phyloP scores from a whole-genome alignment of 2,329 filamentous ascomycete species.

The Trichoderma atrobrunneum region DNA sequence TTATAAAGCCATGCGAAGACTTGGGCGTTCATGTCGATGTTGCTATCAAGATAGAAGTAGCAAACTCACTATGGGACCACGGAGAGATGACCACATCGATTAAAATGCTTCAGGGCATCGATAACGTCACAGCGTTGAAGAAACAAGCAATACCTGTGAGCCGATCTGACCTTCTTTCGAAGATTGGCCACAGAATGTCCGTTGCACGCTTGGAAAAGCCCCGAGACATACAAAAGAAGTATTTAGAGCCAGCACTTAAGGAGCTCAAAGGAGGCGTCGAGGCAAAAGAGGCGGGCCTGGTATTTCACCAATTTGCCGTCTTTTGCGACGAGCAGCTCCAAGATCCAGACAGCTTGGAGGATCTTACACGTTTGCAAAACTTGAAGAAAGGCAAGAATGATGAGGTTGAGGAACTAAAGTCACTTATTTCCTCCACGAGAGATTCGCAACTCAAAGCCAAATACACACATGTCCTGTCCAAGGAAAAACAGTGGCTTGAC shows the following conservation, averaged over 20 bases:
- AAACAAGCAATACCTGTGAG: conserved; percentile 71
- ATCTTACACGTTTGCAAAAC: conserved; percentile 75
- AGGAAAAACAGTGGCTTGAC: conserved; percentile 84
- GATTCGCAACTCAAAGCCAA: conserved; percentile 53
- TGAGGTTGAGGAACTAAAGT: conserved; percentile 72
- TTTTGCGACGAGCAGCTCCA: conserved; percentile 96
- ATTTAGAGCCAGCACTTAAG: conserved; percentile 78
- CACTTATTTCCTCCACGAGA: conserved; percentile 50
- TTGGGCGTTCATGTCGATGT: conserved; percentile 76
- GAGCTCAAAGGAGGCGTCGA: conserved; percentile 68
- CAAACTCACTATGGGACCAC: conserved; percentile 90
- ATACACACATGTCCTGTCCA: conserved; percentile 60
- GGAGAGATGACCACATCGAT: conserved; percentile 89
- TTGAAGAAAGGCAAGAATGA: conserved; percentile 76
- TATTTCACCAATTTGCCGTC: conserved; percentile 90
- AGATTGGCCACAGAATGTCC: conserved; percentile 83
- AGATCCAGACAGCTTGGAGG: conserved; percentile 78
- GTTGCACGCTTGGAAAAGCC: conserved; percentile 88
- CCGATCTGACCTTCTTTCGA: conserved; percentile 76
- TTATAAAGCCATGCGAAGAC: conserved; percentile 66
- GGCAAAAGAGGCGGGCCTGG: conserved; percentile 75
- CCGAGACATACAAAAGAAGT: conserved; percentile 82
- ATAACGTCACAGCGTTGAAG: conserved; percentile 56
- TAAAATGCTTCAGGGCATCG: conserved; percentile 75
- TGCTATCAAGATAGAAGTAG: conserved; percentile 75